A percentile compares a stretch with the other conserved stretches of the same genome.
Conservation (phyloP, 2,329 filamentous ascomycete genomes). For the Calcarisporium arbuscula region DNA sequence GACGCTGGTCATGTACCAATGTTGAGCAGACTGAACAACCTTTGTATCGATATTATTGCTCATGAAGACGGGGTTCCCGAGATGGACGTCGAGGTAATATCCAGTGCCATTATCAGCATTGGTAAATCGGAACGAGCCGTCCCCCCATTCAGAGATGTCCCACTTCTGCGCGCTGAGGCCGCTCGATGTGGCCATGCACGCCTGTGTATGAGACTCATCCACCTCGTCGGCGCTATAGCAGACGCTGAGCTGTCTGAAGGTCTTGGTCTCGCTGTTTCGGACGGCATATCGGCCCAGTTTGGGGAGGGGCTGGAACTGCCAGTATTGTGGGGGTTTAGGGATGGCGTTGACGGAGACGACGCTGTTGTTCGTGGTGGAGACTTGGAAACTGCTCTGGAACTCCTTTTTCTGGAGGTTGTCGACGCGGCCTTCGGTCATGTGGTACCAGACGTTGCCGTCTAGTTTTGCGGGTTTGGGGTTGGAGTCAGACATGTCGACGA, state of each 20-base stretch:
- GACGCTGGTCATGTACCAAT: slow-evolving; percentile 27
- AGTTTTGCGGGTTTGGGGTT: slow-evolving; percentile 18
- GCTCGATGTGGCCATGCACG: slow-evolving; percentile 20
- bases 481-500: slow-evolving; percentile 2
- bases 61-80: slow-evolving; percentile 24
- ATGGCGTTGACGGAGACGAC: slow-evolving; percentile 15
- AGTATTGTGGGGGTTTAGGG: slow-evolving; percentile 11
- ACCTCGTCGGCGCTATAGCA: slow-evolving; percentile 20
- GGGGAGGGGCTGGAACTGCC: slow-evolving; percentile 23
- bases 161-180: slow-evolving; percentile 24
- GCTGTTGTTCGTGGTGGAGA: slow-evolving; percentile 8
- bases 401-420: slow-evolving; percentile 16
- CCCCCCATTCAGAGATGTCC: slow-evolving; percentile 24
- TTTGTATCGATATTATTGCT: slow-evolving; percentile 16
- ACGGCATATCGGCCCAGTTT: slow-evolving; percentile 23
- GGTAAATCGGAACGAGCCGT: slow-evolving; percentile 20
- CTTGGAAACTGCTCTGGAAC: slow-evolving; percentile 17
- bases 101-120: slow-evolving; percentile 25
- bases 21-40: slow-evolving; percentile 21
- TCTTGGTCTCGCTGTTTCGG: slow-evolving; percentile 20
- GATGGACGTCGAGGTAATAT: slow-evolving; percentile 26
- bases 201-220: slow-evolving; percentile 18
- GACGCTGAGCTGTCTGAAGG: slow-evolving; percentile 22
- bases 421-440: slow-evolving; percentile 28
- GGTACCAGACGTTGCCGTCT: slow-evolving; percentile 29